Conservation (phyloP, 106 monocot genomes). For the Dactylorhiza incarnata region DNA sequence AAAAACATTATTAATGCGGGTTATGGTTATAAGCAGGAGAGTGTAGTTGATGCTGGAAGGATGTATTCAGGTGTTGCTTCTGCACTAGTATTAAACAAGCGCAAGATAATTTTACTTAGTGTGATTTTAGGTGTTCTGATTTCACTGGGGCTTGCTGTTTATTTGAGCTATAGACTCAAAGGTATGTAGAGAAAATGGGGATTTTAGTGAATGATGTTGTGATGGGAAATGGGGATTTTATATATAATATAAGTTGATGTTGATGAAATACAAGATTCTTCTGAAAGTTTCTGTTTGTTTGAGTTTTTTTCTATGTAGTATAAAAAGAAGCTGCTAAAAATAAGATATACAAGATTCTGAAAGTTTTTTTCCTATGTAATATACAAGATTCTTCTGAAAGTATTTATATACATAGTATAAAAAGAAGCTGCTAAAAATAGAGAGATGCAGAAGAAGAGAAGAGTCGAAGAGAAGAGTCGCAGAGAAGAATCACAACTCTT, state of each 20-base stretch:
- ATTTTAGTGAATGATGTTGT: background rate
- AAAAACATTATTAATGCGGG: no score
- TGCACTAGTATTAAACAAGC: background rate
- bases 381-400: no score
- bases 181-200: background rate
- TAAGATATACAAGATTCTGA: no score
- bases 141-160: constrained; percentile 12
- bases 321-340: no score
- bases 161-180: constrained; percentile 5
- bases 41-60: background rate
- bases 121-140: constrained; percentile 4
- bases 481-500: no score
- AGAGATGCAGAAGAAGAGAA: no score
- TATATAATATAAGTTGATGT: background rate
- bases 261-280: background rate
- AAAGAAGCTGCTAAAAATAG: no score
- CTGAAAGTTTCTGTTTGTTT: no score
- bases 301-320: no score
- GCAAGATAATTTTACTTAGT: background rate
- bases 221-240: background rate
- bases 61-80: background rate
- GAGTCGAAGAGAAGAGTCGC: no score
- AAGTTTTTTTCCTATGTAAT: no score
- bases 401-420: no score
- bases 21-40: background rate